These are phyloP conservation scores for Persicaria maculosa DNA, from an alignment of 148 eudicot species.

Conservation along the genomic window DNA sequence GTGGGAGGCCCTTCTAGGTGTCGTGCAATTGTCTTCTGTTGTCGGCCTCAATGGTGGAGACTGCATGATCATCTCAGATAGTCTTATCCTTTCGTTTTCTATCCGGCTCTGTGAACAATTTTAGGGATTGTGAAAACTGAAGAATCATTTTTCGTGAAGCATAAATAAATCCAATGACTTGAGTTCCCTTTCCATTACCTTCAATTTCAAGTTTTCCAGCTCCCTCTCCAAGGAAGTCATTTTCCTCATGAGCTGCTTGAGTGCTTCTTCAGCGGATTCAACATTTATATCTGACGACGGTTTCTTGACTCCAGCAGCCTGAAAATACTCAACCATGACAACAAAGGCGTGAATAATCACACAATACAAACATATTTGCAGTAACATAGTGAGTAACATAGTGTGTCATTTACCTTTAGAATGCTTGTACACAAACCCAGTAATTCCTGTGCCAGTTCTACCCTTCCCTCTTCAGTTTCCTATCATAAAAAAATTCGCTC, in stretches of 20 bases:
- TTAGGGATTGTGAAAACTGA: neutral
- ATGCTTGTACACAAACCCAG: slow-evolving; percentile 65
- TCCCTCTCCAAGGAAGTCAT: slow-evolving; percentile 54
- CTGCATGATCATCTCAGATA: slow-evolving; percentile 54
- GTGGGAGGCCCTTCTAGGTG: slow-evolving; percentile 37
- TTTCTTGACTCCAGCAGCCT: slow-evolving; percentile 70
- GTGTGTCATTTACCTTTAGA: slow-evolving; percentile 45
- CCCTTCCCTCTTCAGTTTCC: slow-evolving; percentile 72
- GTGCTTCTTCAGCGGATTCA: slow-evolving; percentile 62
- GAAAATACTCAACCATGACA: slow-evolving; percentile 8
- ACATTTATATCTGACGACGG: slow-evolving; percentile 43
- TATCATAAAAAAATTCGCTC: slow-evolving; percentile 18
- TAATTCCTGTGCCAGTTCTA: slow-evolving; percentile 60
- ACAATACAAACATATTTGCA: neutral
- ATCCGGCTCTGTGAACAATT: slow-evolving; percentile 41
- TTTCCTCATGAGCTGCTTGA: slow-evolving; percentile 42
- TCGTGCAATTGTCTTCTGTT: slow-evolving; percentile 37
- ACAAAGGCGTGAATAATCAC: neutral
- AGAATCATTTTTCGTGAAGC: neutral
- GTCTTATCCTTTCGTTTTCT: slow-evolving; percentile 42
- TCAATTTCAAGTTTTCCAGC: slow-evolving; percentile 44
- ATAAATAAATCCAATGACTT: neutral
- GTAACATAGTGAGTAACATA: neutral
- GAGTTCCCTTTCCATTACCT: slow-evolving; percentile 31
- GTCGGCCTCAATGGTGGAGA: slow-evolving; percentile 37